Base-by-base conservation (phyloP, 305 asterid genomes). In the Striga hermonthica region DNA sequence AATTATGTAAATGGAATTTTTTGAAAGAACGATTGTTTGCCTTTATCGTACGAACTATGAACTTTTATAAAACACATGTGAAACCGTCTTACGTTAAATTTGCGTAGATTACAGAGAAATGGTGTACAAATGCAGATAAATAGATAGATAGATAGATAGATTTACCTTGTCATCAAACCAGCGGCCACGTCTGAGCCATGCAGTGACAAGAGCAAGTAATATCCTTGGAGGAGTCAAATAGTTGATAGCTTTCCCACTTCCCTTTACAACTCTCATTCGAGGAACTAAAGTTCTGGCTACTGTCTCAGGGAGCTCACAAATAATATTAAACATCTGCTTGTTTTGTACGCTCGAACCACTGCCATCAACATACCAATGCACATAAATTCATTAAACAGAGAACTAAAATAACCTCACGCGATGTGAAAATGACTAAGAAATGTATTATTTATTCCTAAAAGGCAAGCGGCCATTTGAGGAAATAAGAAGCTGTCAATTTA, bases 301-400 rank as follows among this genome's bases (percentile, higher is more conserved):
- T 3, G 98, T 92, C 88, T 89, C 98, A 0, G 98, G 98, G 68
- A 85, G 97, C 82, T 92, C 98, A 5, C 98, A 92, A 52, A 92
- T 87, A 70, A 92, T 87, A 74, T 92, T 92, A 64, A 92, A 92
- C 96, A 92, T 87, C 79, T 87, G 98, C 77, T 88, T 90, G 82
- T 90, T 92, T 78, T 90, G 66, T 31, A 87, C 81, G 67, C 86
- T 89, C 6, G 98, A 83, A 63, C 98, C 98, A 75, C 98, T 92
- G 94, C 74, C 68, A 75, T 22, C 39, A 59, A 76, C 64, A 62
- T 14, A 41, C 10, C 60, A 53, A 50, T 28, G 36, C 7, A 34
- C n/a, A 36, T 14, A 6, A 5, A 49, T 38, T 11, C 38, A 57
- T 6, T 48, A 13, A 13, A n/a, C 28, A 48, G 7, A 40, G 6